Evolutionary conservation across 768 basidiomycete genomes (phyloP).

Genomic region (Mycena filopes): DNA sequence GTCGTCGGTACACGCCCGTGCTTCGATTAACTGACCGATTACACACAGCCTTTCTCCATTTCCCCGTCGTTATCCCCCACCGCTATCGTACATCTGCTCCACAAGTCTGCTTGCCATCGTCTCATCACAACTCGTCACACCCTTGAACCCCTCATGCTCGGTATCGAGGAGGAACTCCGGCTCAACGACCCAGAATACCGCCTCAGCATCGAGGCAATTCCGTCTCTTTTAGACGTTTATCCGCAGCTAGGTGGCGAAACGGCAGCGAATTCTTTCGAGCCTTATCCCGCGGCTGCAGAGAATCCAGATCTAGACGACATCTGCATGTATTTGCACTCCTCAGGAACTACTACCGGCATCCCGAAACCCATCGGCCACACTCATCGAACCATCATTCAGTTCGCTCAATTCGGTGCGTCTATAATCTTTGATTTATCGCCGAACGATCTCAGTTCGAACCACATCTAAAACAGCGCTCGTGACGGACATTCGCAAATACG

Average conservation of each 20-base stretch:
- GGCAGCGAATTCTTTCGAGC: conserved; percentile 15
- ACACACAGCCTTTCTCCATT: conserved; percentile 49
- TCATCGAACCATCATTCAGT: conserved; percentile 31
- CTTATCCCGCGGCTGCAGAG: conserved; percentile 1
- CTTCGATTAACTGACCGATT: conserved; percentile 39
- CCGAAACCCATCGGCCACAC: conserved; percentile 43
- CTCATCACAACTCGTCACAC: conserved; percentile 43
- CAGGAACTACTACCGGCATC: conserved; percentile 43
- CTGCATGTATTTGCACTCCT: conserved; percentile 42
- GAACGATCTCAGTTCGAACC: not conserved
- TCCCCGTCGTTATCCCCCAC: conserved; percentile 43
- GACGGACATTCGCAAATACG: conserved; percentile 6
- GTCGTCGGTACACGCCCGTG: conserved; percentile 27
- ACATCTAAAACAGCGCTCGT: not conserved
- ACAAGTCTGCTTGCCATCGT: conserved; percentile 42
- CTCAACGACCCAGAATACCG: conserved; percentile 15
- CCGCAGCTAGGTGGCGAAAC: conserved; percentile 43
- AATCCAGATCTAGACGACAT: not conserved
- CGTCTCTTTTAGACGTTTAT: conserved; percentile 35
- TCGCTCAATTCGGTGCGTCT: conserved; percentile 37
- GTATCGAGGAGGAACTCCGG: conserved; percentile 29
- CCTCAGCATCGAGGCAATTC: conserved; percentile 30
- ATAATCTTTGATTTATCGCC: not conserved
- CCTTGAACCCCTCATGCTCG: conserved; percentile 36
- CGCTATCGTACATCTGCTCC: conserved; percentile 35